phyloP scores from a whole-genome alignment of 192 early-diverging fungal genomes.

The Coemansia sp. region DNA sequence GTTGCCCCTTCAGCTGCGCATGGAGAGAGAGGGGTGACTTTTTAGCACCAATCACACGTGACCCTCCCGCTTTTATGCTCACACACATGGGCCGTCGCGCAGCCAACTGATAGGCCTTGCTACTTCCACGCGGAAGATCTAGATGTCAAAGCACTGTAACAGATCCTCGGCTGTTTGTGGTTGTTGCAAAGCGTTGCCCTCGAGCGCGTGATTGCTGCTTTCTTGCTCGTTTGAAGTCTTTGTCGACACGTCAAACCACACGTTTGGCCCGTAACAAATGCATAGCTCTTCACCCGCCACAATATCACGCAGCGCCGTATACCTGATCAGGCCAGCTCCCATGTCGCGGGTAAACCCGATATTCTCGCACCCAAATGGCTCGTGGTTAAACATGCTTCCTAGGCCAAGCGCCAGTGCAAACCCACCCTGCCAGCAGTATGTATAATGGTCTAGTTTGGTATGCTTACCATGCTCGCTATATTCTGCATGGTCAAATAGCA shows the following conservation, averaged over 20 bases:
- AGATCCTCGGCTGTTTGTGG: conserved; percentile 4
- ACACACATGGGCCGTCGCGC: neutral
- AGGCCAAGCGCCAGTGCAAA: conserved; percentile 67
- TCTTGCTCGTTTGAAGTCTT: neutral
- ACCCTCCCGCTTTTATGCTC: neutral
- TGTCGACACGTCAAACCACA: conserved; percentile 66
- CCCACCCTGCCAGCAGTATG: conserved; percentile 64
- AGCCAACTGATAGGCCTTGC: neutral
- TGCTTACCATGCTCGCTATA: conserved; percentile 61
- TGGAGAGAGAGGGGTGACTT: neutral
- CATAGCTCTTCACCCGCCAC: conserved; percentile 63
- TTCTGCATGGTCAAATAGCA: conserved; percentile 59
- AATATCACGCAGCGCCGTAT: conserved; percentile 60
- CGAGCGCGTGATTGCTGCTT: neutral
- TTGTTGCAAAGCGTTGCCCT: neutral
- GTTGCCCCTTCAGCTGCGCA: neutral
- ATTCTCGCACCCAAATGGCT: conserved; percentile 56
- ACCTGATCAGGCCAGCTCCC: conserved; percentile 58
- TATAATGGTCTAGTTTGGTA: conserved; percentile 68
- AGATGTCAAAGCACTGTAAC: conserved; percentile 5
- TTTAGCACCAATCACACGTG: neutral
- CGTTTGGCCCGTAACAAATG: conserved; percentile 66
- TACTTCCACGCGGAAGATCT: neutral
- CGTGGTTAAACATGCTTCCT: conserved; percentile 71
- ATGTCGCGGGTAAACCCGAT: conserved; percentile 67